phyloP scores from a whole-genome alignment of 2,329 filamentous ascomycete species.

The Neophaeococcomyces mojaviensis region DNA sequence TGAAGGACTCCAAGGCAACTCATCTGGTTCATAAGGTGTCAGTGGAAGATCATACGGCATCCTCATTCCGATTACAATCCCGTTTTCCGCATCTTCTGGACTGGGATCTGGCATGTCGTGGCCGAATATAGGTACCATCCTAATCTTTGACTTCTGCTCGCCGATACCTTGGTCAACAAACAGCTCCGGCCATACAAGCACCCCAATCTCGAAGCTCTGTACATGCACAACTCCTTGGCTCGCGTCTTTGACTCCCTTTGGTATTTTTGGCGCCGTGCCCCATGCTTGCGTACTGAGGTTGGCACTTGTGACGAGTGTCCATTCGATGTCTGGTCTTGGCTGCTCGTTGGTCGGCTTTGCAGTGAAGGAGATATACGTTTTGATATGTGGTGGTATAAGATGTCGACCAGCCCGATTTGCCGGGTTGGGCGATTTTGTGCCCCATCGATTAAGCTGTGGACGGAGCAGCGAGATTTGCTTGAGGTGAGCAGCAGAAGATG shows the following conservation, averaged over 20 bases:
- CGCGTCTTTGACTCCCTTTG: conserved; percentile 29
- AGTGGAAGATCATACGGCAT: conserved; percentile 80
- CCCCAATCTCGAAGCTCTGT: conserved; percentile 75
- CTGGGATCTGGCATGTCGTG: conserved; percentile 45
- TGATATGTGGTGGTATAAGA: conserved; percentile 76
- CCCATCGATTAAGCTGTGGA: conserved; percentile 67
- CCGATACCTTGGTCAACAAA: conserved; percentile 34
- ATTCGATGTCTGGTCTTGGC: conserved; percentile 52
- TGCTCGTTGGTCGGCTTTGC: conserved; percentile 25
- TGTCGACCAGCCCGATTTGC: conserved; percentile 47
- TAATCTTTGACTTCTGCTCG: conserved; percentile 24
- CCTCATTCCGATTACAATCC: conserved; percentile 56
- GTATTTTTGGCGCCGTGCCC: conserved; percentile 55
- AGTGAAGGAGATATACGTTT: conserved; percentile 69
- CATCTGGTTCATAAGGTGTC: conserved; percentile 52
- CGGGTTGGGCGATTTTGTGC: conserved; percentile 1
- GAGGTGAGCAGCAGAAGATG: conserved; percentile 59
- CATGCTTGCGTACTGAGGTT: conserved; percentile 85
- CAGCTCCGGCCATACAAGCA: conserved; percentile 69
- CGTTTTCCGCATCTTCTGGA: background rate
- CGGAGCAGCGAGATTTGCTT: conserved; percentile 68
- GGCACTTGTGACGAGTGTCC: conserved; percentile 84
- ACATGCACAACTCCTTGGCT: conserved; percentile 46
- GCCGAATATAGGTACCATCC: conserved; percentile 64
- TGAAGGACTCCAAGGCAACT: conserved; percentile 58